Conservation (phyloP, 139 green algal species). For the Chlorella sp. region DNA sequence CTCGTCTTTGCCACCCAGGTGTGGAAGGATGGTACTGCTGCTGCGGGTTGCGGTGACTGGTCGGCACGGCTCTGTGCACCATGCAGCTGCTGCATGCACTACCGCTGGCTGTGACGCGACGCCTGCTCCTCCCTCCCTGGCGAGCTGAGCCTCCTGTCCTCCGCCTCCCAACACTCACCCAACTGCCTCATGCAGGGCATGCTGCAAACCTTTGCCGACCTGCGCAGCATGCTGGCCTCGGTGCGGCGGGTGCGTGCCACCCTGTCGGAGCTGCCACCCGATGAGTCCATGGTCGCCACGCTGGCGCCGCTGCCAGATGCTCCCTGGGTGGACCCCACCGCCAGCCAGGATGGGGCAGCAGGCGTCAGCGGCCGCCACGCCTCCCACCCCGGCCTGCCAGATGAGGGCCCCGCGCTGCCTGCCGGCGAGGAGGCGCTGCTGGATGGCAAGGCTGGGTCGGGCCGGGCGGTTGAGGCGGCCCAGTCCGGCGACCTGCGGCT, state of each 20-base stretch:
- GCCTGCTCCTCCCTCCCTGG: too few species aligned
- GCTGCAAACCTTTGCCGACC: slow-evolving; percentile 82
- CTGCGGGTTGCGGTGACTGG: not conserved
- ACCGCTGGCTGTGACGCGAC: too few species aligned
- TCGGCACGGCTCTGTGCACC: too few species aligned
- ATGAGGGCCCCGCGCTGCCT: not conserved
- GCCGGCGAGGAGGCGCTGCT: not conserved
- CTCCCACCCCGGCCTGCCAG: not conserved
- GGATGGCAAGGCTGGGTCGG: not conserved
- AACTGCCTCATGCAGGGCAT: slow-evolving; percentile 49
- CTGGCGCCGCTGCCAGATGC: slow-evolving; percentile 65
- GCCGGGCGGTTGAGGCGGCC: slow-evolving; percentile 50
- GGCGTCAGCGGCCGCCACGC: not conserved
- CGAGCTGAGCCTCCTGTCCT: not conserved
- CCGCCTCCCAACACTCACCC: not conserved
- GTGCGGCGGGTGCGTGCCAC: slow-evolving; percentile 64
- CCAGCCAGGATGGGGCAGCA: not conserved
- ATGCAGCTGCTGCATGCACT: too few species aligned
- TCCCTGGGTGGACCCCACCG: not conserved
- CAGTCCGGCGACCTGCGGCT: slow-evolving; percentile 64
- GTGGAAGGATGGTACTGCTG: not conserved
- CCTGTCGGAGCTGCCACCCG: slow-evolving; percentile 58
- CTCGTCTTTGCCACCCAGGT: slow-evolving; percentile 87
- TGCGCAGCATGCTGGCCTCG: slow-evolving; percentile 59
- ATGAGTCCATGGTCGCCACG: slow-evolving; percentile 80